phyloP scores from a whole-genome alignment of 2,329 filamentous ascomycete species.

The Macrophomina tecta region DNA sequence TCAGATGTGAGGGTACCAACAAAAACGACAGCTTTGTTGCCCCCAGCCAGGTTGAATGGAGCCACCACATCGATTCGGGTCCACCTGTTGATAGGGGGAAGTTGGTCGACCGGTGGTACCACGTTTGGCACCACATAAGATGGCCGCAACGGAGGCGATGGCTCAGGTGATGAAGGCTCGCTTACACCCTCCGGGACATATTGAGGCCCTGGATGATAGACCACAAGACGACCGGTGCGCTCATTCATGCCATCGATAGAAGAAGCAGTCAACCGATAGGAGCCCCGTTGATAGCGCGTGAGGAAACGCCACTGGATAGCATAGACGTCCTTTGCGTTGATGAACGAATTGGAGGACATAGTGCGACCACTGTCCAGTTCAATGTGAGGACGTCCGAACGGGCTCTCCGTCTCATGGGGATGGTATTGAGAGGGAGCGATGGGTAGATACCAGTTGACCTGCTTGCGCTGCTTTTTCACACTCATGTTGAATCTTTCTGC shows the following conservation, averaged over 20 bases:
- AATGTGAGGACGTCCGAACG: background rate
- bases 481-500: constrained; percentile 39
- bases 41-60: constrained; percentile 1
- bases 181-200: background rate
- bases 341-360: constrained; percentile 42
- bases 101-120: background rate
- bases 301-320: constrained; percentile 40
- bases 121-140: background rate
- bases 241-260: constrained; percentile 7
- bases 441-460: constrained; percentile 42
- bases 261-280: background rate
- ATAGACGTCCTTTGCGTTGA: constrained; percentile 44
- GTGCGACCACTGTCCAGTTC: constrained; percentile 34
- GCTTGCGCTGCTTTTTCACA: constrained; percentile 37
- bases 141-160: background rate
- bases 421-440: constrained; percentile 41
- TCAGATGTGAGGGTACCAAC: background rate
- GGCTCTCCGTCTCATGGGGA: constrained; percentile 37
- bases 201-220: background rate
- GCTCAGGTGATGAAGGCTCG: background rate
- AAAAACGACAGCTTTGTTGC: background rate
- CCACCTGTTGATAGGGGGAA: background rate
- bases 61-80: constrained; percentile 13
- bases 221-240: background rate
- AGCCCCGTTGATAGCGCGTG: constrained; percentile 8